phyloP scores from a whole-genome alignment of 208 protist species.

The Blastocrithidia nonstop region DNA sequence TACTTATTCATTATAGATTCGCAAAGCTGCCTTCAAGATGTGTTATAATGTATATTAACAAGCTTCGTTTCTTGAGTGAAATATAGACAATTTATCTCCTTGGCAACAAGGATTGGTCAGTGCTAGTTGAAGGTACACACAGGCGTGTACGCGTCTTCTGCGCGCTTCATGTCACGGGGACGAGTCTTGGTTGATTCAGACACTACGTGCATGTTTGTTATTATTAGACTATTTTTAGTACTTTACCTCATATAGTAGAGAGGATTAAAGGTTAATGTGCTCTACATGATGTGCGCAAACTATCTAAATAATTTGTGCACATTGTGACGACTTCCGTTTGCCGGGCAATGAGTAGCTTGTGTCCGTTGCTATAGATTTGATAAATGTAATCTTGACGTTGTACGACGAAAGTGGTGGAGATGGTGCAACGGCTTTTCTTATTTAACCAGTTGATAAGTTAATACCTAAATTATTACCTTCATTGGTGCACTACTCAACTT shows the following conservation, averaged over 20 bases:
- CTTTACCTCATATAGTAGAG: slow-evolving; percentile 17
- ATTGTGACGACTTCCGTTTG: too few species aligned
- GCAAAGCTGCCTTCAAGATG: slow-evolving; percentile 76
- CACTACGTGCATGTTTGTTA: slow-evolving; percentile 51
- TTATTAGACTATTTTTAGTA: slow-evolving; percentile 80
- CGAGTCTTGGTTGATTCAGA: slow-evolving; percentile 26
- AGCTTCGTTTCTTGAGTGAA: slow-evolving; percentile 67
- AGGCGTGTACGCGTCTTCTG: slow-evolving; percentile 49
- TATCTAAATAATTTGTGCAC: slow-evolving; percentile 22
- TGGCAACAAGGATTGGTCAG: slow-evolving; percentile 53
- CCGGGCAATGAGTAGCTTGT: slow-evolving; percentile 35
- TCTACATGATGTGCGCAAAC: slow-evolving; percentile 35
- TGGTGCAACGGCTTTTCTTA: slow-evolving; percentile 18
- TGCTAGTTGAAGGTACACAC: slow-evolving; percentile 32
- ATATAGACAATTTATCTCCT: slow-evolving; percentile 57
- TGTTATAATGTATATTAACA: slow-evolving; percentile 78
- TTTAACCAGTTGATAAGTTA: slow-evolving; percentile 12
- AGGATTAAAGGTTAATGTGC: slow-evolving; percentile 14
- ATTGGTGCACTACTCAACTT: slow-evolving; percentile 29
- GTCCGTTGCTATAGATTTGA: slow-evolving; percentile 46
- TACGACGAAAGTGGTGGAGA: slow-evolving; percentile 52
- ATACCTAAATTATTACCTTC: slow-evolving; percentile 26
- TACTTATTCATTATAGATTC: slow-evolving; percentile 13
- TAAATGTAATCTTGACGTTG: slow-evolving; percentile 29
- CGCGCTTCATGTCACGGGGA: slow-evolving; percentile 35